Percentiles rank a stretch among this genome's conserved stretches.
Conservation (phyloP, 2,329 filamentous ascomycete genomes). For the Ophiosphaerella narmari region DNA sequence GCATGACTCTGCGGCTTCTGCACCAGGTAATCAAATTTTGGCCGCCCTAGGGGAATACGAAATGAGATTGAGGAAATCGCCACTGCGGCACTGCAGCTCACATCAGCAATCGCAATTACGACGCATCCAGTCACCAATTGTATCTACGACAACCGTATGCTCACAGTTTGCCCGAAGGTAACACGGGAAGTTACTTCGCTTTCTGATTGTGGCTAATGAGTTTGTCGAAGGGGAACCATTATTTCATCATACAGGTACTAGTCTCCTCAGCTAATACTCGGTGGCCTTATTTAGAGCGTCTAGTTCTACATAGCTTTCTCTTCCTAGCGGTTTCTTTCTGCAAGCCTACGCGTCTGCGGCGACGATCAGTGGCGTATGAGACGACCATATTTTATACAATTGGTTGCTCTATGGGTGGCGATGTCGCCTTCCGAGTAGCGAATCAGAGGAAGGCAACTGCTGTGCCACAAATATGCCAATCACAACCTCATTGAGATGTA, state of each 20-base stretch:
- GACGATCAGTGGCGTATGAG: not conserved
- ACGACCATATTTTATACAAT: not conserved
- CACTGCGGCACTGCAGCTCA: slow-evolving; percentile 4
- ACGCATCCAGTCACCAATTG: slow-evolving; percentile 5
- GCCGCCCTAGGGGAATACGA: slow-evolving; percentile 13
- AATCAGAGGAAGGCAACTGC: not conserved
- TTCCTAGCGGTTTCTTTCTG: slow-evolving; percentile 12
- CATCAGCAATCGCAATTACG: slow-evolving; percentile 8
- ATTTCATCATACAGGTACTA: not conserved
- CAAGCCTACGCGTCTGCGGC: slow-evolving; percentile 28
- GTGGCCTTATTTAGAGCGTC: slow-evolving; percentile 12
- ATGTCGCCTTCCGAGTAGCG: slow-evolving; percentile 6
- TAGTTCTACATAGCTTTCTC: slow-evolving; percentile 8
- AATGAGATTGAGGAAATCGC: slow-evolving; percentile 15
- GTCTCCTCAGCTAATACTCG: not conserved
- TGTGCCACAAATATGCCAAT: slow-evolving; percentile 27
- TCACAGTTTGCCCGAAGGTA: slow-evolving; percentile 8
- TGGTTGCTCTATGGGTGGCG: not conserved
- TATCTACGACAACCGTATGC: slow-evolving; percentile 15
- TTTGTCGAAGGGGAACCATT: slow-evolving; percentile 8
- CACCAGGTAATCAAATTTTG: slow-evolving; percentile 13
- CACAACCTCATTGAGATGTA: slow-evolving; percentile 16
- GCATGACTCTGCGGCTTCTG: slow-evolving; percentile 4
- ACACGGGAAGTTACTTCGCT: slow-evolving; percentile 18
- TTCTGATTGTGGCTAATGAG: slow-evolving; percentile 20